A percentile compares a stretch with the other conserved stretches of the same genome.
phyloP scores from a whole-genome alignment of 1,284 basidiomycete genomes.

The Ceratobasidium sp. region DNA sequence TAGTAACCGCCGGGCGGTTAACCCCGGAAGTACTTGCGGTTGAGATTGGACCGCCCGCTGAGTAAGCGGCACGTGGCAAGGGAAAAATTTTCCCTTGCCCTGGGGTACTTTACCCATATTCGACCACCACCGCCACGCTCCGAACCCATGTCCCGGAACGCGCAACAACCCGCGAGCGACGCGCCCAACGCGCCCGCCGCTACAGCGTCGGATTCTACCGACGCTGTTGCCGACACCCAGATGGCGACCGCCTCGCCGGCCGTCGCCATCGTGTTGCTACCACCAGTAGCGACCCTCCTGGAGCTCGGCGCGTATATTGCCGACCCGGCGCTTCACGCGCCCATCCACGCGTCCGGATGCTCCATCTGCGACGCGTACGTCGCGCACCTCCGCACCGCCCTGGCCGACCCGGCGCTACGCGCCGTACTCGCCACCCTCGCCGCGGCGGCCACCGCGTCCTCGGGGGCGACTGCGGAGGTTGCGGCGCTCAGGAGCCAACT shows the following conservation, averaged over 20 bases:
- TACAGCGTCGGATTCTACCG: background rate
- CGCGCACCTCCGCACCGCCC: background rate
- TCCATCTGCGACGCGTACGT: background rate
- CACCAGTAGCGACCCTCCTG: background rate
- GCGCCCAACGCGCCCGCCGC: background rate
- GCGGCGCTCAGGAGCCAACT: constrained; percentile 11
- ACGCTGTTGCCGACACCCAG: background rate
- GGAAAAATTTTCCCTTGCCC: background rate
- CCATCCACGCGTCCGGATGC: background rate
- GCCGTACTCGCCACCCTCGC: background rate
- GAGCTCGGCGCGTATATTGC: background rate
- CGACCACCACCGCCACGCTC: background rate
- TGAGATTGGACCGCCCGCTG: background rate
- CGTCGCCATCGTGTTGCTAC: background rate
- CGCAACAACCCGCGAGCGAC: background rate
- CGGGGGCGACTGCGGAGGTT: background rate
- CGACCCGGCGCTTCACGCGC: background rate
- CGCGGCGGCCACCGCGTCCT: background rate
- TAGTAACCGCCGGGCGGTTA: constrained; percentile 3
- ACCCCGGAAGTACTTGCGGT: background rate
- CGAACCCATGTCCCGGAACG: background rate
- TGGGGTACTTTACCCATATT: background rate
- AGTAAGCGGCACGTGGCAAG: background rate
- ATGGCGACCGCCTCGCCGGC: background rate
- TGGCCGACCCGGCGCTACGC: background rate